These are phyloP conservation scores for Tephrocybe sp. DNA, from an alignment of 768 basidiomycete genomes.

Conservation along the genomic window DNA sequence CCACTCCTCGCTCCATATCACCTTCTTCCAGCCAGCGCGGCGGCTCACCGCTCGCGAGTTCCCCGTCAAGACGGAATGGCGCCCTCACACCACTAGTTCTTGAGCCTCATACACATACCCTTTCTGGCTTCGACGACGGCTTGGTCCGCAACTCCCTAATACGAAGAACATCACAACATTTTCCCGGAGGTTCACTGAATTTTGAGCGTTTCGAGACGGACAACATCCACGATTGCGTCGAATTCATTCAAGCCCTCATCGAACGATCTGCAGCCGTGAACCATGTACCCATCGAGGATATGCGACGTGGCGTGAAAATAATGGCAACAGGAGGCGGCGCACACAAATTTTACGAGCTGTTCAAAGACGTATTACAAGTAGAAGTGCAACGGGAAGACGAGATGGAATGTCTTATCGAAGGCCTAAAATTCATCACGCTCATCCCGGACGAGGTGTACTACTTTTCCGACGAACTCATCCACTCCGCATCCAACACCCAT, in stretches of 20 bases:
- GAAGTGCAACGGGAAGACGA: conserved; percentile 92
- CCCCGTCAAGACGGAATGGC: conserved; percentile 50
- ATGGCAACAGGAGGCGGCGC: conserved; percentile 98
- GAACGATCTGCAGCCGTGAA: conserved; percentile 82
- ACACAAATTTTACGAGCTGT: conserved; percentile 87
- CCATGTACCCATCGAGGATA: conserved; percentile 82
- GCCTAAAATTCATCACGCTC: conserved; percentile 91
- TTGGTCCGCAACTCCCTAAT: conserved; percentile 64
- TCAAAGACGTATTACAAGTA: conserved; percentile 70
- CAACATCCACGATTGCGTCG: conserved; percentile 78
- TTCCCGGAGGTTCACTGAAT: conserved; percentile 95
- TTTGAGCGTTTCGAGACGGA: conserved; percentile 97
- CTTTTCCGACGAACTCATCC: conserved; percentile 96
- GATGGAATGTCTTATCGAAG: conserved; percentile 98
- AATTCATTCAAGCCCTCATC: conserved; percentile 86
- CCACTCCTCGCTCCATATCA: conserved; percentile 42
- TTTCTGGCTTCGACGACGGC: conserved; percentile 37
- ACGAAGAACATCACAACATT: conserved; percentile 72
- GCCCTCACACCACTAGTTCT: conserved; percentile 83
- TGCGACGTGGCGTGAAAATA: conserved; percentile 91
- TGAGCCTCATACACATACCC: conserved; percentile 41
- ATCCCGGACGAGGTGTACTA: conserved; percentile 98
- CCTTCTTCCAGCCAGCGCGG: conserved; percentile 33
- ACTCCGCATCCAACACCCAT: conserved; percentile 37
- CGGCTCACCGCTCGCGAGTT: conserved; percentile 29